Evolutionary conservation across 805 yeast species (phyloP).

Genomic region (Lipomyces sp.): DNA sequence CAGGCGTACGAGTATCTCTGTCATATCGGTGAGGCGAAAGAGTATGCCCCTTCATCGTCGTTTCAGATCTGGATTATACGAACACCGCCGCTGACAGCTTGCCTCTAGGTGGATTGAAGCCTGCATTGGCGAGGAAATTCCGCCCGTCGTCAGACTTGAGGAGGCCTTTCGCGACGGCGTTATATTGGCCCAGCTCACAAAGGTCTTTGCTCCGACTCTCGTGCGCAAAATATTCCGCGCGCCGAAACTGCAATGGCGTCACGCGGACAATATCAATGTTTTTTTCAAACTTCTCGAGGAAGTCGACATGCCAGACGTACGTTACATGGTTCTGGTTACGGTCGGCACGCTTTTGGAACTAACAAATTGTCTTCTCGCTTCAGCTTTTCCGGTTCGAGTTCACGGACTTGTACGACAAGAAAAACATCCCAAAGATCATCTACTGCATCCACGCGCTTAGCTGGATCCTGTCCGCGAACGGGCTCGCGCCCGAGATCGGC

Average conservation of each 20-base stretch:
- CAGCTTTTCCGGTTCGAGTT: slow-evolving; percentile 72
- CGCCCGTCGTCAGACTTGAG: slow-evolving; percentile 57
- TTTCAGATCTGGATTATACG: background rate
- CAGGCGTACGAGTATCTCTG: slow-evolving; percentile 76
- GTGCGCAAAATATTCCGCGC: slow-evolving; percentile 55
- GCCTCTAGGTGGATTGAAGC: slow-evolving; percentile 59
- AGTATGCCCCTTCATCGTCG: slow-evolving; percentile 30
- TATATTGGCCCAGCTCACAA: slow-evolving; percentile 72
- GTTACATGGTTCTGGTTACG: background rate
- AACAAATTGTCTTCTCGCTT: background rate
- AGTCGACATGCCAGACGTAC: slow-evolving; percentile 73
- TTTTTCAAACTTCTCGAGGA: slow-evolving; percentile 67
- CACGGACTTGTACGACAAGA: slow-evolving; percentile 88
- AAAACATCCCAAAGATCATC: slow-evolving; percentile 88
- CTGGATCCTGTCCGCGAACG: slow-evolving; percentile 59
- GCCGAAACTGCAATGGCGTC: slow-evolving; percentile 69
- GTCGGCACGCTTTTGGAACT: background rate
- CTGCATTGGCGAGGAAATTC: slow-evolving; percentile 56
- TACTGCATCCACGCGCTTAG: slow-evolving; percentile 89
- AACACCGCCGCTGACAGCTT: background rate
- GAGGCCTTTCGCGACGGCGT: slow-evolving; percentile 81
- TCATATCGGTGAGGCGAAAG: slow-evolving; percentile 74
- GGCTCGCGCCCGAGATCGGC: slow-evolving; percentile 50
- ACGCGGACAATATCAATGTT: slow-evolving; percentile 86
- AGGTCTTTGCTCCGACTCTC: slow-evolving; percentile 63